Evolutionary conservation across 257 asterid species (phyloP), one percentile per base, ranked within the genome.

Genomic region (Fraxinus anomala): DNA sequence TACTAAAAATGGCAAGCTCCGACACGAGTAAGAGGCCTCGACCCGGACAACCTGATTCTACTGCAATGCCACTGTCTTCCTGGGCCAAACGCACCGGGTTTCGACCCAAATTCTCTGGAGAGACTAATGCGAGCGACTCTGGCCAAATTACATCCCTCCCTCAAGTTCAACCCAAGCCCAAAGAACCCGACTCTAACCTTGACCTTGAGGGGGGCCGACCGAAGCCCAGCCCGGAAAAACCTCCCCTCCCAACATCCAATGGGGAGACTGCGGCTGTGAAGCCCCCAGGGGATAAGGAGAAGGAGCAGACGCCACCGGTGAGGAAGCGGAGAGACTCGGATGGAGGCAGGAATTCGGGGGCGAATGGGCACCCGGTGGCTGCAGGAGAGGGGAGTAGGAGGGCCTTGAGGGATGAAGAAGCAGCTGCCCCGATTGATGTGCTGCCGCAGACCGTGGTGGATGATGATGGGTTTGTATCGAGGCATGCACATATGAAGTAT

Each of bases 81-180:
- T 96, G 99, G 98, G 99, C 99, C 0, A 96, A 96, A 59, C 87
- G 91, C 26, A 96, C 97, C 37, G 99, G 98, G 2, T 96, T 96
- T 74, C 93, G 96, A 39, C 98, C 99, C 12, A 96, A 93, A 82
- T 92, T 96, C 81, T 92, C 98, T 33, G 99, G 99, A 6, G 98
- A 96, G 92, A 89, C 97, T 2, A 96, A 89, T 83, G 96, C 96
- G 71, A 85, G 84, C n/a, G 94, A 93, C 51, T 93, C 99, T 10
- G 98, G 96, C 3, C 94, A 85, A 82, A 88, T 91, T 78, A 82
- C 83, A 63, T 26, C 19, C n/a, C 19, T 63, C 26, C 69, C 69
- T 24, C 33, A 31, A 5, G 69, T 63, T 12, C 69, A 63, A 59
- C 66, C 85, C 51, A 83, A 34, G 82, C 84, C 77, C 24, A 82